Evolutionary conservation across 345 rosid genomes (phyloP), one percentile per base, ranked within the genome.

Genomic region (Crucihimalaya himalaica): DNA sequence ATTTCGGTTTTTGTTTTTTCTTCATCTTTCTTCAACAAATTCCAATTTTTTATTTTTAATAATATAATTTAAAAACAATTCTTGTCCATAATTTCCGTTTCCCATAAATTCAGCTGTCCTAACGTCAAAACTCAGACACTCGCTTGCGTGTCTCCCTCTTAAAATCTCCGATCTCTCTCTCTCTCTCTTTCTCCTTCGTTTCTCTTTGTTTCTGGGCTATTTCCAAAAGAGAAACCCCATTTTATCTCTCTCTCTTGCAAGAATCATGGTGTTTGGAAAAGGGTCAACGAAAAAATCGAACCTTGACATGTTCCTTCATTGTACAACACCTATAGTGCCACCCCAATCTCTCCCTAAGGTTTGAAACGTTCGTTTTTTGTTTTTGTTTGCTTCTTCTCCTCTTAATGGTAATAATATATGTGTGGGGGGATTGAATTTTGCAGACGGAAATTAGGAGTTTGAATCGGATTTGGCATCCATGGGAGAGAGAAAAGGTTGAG

Each of bases 291-390:
- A 74, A 55, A 89, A 72, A 81, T 92, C 97, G 5, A 96, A 92
- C 83, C 97, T 96, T 12, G 93, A 86, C 37, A 78, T 91, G 64
- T 90, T 92, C 84, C 93, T 90, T 51, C 85, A 82, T 76, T 84
- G 86, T 82, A 93, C 92, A 29, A 89, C 98, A 13, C 99, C 99
- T 5, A 28, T 80, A 11, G 88, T 85, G 63, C 85, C 81, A n/a
- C 88, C 98, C 40, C 98, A 92, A 65, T 85, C 80, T 78, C 93
- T 92, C 21, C 87, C 96, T 37, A 84, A 92, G 98, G 99, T 76
- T 86, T 63, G 85, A 55, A 51, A 12, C 43, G 0, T 62, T 32
- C 50, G 29, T 14, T 39, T 27, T 15, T 11, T 35, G 13, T 16
- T 28, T 5, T 53, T 53, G 32, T 14, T 57, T 32, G 32, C 23